Conservation (phyloP, 345 rosid species). For the Syzygium jambos region DNA sequence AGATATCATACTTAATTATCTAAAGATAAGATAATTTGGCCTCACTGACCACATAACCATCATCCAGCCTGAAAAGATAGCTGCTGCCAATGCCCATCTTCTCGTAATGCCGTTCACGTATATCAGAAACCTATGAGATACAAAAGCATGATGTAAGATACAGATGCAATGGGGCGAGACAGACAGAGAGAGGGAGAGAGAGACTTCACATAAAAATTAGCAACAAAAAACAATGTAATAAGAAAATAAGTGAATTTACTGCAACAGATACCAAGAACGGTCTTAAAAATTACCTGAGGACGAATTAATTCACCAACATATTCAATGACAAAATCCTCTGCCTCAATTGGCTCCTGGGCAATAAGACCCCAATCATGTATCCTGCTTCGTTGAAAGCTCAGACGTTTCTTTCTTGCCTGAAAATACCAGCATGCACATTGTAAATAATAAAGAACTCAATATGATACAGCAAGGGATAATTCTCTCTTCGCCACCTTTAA, state of each 20-base stretch:
- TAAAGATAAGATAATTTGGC: neutral
- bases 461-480: neutral
- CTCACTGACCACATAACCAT: constrained; percentile 87
- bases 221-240: neutral
- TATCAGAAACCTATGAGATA: constrained; percentile 80
- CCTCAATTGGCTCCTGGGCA: constrained; percentile 89
- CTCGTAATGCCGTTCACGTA: constrained; percentile 88
- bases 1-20: neutral
- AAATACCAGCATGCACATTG: neutral
- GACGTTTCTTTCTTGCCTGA: constrained; percentile 90
- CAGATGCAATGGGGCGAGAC: neutral
- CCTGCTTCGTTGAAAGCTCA: constrained; percentile 89
- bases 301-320: constrained; percentile 98
- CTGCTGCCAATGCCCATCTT: constrained; percentile 99
- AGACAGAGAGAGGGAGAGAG: neutral
- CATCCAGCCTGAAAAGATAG: constrained; percentile 97
- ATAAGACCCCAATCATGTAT: constrained; percentile 99
- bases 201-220: neutral
- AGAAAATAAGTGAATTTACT: neutral
- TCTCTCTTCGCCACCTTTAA: constrained; percentile 52
- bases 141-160: constrained; percentile 4
- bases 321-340: constrained; percentile 96
- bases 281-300: constrained; percentile 42
- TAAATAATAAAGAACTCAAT: neutral
- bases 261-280: neutral